Evolutionary conservation across 2,329 filamentous ascomycete species (phyloP), one percentile per base, ranked within the genome.

Genomic region (Fusarium graminum): DNA sequence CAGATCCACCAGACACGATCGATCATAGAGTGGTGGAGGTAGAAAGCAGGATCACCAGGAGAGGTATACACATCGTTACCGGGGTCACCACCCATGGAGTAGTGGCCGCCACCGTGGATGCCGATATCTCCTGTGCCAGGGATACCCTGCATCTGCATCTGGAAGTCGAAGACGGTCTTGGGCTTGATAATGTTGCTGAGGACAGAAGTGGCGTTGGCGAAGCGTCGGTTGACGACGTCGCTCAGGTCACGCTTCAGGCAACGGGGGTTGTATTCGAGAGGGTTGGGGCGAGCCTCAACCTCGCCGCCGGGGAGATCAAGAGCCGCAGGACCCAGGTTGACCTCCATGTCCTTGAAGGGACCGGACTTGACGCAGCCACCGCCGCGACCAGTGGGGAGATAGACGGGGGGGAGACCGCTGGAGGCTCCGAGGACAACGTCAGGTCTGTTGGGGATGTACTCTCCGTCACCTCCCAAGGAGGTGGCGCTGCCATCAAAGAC

Each of bases 331-430:
- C 80, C 80, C 3, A 82, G 71, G 53, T 79, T 81, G 52, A 82
- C 76, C 1, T 59, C 74, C 70, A 80, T 76, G 63, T 80, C 74
- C 28, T 72, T 73, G n/a, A 87, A 80, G 3, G 86, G 86, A 0
- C 85, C 85, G 0, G 75, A 78, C 14, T 72, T 77, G 4, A 88
- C 77, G 69, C 85, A 88, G 25, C 86, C 86, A 38, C 86, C 86
- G 6, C 87, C 86, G 4, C 76, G 77, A 8, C 84, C 86, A 1
- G 83, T 77, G 1, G 82, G 80, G 11, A 83, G 67, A 28, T 61
- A 59, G 22, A 74, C 32, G 1, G 69, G 53, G n/a, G 67, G 69
- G 10, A 74, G 63, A 2, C 70, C 67, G 30, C 65, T 78, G 13
- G 61, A 62, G 40, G 65, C 65, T 28, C 68, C 79, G 13, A 74